Conservation (phyloP, 805 yeast species). For the Candida jianshihensis region DNA sequence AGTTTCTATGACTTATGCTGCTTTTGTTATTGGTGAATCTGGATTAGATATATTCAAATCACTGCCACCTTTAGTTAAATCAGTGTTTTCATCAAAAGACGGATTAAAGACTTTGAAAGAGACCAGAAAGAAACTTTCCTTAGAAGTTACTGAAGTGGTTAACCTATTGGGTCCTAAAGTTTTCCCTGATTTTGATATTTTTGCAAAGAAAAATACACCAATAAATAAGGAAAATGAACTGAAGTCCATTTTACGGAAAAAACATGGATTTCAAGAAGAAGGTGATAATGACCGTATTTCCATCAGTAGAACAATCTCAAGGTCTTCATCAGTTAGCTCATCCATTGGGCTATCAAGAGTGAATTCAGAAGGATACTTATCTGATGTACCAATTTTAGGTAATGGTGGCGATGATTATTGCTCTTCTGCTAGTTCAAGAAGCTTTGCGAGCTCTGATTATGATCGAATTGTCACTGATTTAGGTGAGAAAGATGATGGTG, state of each 20-base stretch:
- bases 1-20: constrained; percentile 78
- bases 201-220: constrained; percentile 5
- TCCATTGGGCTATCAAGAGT: constrained; percentile 59
- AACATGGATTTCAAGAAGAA: not conserved
- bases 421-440: not conserved
- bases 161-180: constrained; percentile 80
- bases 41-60: constrained; percentile 84
- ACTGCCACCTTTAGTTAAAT: constrained; percentile 58
- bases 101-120: constrained; percentile 46
- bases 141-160: constrained; percentile 71
- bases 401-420: constrained; percentile 15
- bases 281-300: not conserved
- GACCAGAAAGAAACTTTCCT: constrained; percentile 52
- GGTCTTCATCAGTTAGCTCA: constrained; percentile 14
- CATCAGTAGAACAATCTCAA: no score
- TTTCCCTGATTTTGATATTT: constrained; percentile 73
- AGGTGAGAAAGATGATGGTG: not conserved
- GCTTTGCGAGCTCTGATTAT: not conserved
- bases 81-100: constrained; percentile 33
- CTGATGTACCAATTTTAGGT: constrained; percentile 56
- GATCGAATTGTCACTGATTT: constrained; percentile 1
- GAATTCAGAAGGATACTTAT: constrained; percentile 52
- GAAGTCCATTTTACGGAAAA: not conserved
- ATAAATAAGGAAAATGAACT: no score
- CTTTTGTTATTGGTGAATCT: constrained; percentile 81